Percentiles rank a stretch among this genome's conserved stretches.
phyloP scores from a whole-genome alignment of 176 grass and related monocot species.

The Musa itinerans region DNA sequence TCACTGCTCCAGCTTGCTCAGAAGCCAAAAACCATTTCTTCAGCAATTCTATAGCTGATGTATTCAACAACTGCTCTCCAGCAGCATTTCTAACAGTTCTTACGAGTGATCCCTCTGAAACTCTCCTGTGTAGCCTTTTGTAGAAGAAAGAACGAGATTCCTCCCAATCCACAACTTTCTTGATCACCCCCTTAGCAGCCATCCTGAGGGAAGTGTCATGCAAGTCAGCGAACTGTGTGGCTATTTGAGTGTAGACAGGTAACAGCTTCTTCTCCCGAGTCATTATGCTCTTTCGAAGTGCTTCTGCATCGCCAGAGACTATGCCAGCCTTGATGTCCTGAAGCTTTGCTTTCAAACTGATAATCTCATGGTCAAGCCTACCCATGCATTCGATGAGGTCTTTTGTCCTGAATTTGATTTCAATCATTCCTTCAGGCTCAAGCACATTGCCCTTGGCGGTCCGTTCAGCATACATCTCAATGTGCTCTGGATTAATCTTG shows the following conservation, averaged over 20 bases:
- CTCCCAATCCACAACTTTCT: constrained; percentile 81
- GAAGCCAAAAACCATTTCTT: constrained; percentile 64
- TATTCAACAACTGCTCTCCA: constrained; percentile 50
- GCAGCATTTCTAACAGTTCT: constrained; percentile 58
- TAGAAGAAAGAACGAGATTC: constrained; percentile 77
- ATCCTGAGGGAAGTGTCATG: constrained; percentile 87
- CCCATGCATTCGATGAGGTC: constrained; percentile 86
- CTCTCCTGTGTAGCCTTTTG: constrained; percentile 63
- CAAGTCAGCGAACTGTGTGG: constrained; percentile 85
- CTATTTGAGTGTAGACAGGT: constrained; percentile 87
- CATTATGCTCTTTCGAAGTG: constrained; percentile 40
- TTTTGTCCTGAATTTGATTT: constrained; percentile 87
- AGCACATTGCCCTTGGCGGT: constrained; percentile 85
- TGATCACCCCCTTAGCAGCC: constrained; percentile 81
- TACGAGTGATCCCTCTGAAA: constrained; percentile 55
- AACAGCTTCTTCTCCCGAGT: constrained; percentile 61
- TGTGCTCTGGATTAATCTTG: constrained; percentile 91
- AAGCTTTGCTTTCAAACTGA: constrained; percentile 50
- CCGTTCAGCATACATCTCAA: constrained; percentile 89
- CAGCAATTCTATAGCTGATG: constrained; percentile 43
- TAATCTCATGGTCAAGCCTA: constrained; percentile 72
- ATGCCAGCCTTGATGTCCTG: constrained; percentile 38
- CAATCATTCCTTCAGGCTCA: constrained; percentile 77
- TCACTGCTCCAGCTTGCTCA: constrained; percentile 15
- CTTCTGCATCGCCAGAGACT: constrained; percentile 34